phyloP scores from a whole-genome alignment of 2,329 filamentous ascomycete genomes.

The Aspergillus pseudoglaucus region DNA sequence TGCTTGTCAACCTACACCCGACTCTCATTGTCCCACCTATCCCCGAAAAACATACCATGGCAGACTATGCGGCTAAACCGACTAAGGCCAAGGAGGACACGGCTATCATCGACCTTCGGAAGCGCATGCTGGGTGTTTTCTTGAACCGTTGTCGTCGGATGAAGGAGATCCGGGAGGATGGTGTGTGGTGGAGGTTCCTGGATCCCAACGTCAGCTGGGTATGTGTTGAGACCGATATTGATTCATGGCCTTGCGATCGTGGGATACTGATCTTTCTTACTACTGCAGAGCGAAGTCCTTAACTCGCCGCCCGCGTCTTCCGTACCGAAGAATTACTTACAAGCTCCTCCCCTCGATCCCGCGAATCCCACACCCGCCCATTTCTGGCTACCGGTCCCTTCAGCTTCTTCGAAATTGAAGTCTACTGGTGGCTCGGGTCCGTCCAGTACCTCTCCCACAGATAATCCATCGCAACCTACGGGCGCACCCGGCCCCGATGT shows the following conservation, averaged over 20 bases:
- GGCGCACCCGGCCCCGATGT: slow-evolving; percentile 57
- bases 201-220: slow-evolving; percentile 99
- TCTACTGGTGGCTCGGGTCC: slow-evolving; percentile 29
- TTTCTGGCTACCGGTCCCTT: slow-evolving; percentile 77
- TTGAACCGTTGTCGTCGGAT: slow-evolving; percentile 88
- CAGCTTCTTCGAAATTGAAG: slow-evolving; percentile 78
- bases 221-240: slow-evolving; percentile 25
- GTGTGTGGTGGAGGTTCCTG: slow-evolving; percentile 95
- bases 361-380: slow-evolving; percentile 89
- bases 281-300: slow-evolving; percentile 75
- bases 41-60: slow-evolving; percentile 97
- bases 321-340: slow-evolving; percentile 88
- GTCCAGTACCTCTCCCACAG: slow-evolving; percentile 39
- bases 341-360: slow-evolving; percentile 88
- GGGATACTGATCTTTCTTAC: slow-evolving; percentile 19
- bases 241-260: not conserved
- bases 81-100: slow-evolving; percentile 97
- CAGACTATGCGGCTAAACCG: slow-evolving; percentile 94
- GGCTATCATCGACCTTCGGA: slow-evolving; percentile 91
- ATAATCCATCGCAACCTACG: slow-evolving; percentile 48
- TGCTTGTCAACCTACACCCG: slow-evolving; percentile 84
- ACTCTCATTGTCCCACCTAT: slow-evolving; percentile 95
- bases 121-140: slow-evolving; percentile 95
- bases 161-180: slow-evolving; percentile 85
- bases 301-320: slow-evolving; percentile 84